Evolutionary conservation across 2,329 filamentous ascomycete genomes (phyloP).

Genomic region (Macrophomina phaseolina): DNA sequence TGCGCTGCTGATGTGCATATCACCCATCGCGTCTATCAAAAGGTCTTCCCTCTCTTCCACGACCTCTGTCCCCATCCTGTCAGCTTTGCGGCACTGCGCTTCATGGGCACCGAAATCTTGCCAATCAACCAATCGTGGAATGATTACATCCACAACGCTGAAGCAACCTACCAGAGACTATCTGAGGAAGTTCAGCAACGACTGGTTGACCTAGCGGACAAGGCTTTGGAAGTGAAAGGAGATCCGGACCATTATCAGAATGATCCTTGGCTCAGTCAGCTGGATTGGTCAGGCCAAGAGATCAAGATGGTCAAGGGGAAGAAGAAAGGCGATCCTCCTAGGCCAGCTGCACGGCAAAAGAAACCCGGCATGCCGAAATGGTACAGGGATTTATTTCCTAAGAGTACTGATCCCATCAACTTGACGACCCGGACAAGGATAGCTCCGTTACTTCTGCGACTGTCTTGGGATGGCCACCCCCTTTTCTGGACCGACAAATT

Average conservation of each 20-base stretch:
- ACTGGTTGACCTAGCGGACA: conserved; percentile 73
- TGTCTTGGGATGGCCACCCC: conserved; percentile 89
- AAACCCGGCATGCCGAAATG: conserved; percentile 92
- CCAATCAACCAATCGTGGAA: conserved; percentile 91
- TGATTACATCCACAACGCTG: conserved; percentile 80
- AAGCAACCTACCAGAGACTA: conserved; percentile 80
- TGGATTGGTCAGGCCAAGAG: conserved; percentile 95
- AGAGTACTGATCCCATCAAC: conserved; percentile 70
- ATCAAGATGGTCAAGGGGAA: conserved; percentile 90
- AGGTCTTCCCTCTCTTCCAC: conserved; percentile 89
- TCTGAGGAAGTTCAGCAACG: conserved; percentile 79
- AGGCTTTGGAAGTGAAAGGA: conserved; percentile 76
- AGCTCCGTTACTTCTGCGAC: conserved; percentile 79
- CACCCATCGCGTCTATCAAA: conserved; percentile 92
- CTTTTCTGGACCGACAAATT: conserved; percentile 91
- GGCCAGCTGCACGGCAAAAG: conserved; percentile 84
- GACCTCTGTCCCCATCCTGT: conserved; percentile 94
- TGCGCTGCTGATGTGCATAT: conserved; percentile 93
- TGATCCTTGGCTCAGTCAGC: conserved; percentile 90
- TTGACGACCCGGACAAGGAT: conserved; percentile 87
- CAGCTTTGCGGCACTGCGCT: conserved; percentile 91
- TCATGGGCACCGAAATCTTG: conserved; percentile 91
- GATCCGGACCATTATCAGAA: conserved; percentile 71
- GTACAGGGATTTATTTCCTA: conserved; percentile 90
- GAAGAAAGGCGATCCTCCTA: conserved; percentile 79